phyloP scores from a whole-genome alignment of 345 rosid species.

The Ceriops decandra region DNA sequence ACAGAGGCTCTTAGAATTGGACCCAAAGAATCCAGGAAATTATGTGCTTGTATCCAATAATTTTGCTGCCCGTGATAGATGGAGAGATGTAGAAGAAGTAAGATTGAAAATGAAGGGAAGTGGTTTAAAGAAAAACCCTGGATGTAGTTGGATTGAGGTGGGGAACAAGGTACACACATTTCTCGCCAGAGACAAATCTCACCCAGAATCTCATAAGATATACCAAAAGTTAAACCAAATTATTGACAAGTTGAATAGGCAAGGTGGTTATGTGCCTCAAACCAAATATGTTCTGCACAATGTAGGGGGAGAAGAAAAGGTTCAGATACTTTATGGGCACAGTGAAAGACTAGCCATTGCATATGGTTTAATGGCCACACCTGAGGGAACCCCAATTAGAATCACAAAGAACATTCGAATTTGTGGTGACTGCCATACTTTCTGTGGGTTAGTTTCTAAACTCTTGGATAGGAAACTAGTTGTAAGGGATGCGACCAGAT shows the following conservation, averaged over 20 bases:
- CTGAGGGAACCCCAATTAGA: conserved; percentile 43
- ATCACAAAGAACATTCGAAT: conserved; percentile 71
- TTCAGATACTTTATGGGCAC: conserved; percentile 63
- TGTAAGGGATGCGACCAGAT: conserved; percentile 81
- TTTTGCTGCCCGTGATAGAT: conserved; percentile 65
- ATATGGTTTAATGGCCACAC: conserved; percentile 52
- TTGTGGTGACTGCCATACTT: conserved; percentile 79
- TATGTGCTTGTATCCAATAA: conserved; percentile 77
- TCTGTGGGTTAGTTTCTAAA: conserved; percentile 71
- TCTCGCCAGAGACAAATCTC: conserved; percentile 75
- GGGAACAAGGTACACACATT: conserved; percentile 62
- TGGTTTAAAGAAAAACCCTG: conserved; percentile 78
- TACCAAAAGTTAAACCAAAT: conserved; percentile 50
- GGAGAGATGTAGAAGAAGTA: conserved; percentile 64
- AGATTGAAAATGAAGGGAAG: conserved; percentile 62
- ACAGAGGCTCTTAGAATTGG: conserved; percentile 50
- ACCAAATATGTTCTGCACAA: conserved; percentile 65
- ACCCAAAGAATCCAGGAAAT: conserved; percentile 66
- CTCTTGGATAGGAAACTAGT: conserved; percentile 46
- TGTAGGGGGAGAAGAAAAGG: conserved; percentile 60
- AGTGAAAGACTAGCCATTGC: conserved; percentile 85
- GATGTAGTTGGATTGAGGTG: conserved; percentile 88
- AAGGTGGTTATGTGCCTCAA: conserved; percentile 65
- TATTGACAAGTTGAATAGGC: conserved; percentile 46
- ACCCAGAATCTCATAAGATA: conserved; percentile 55